These are phyloP conservation scores for Ephemerocybe angulata DNA, from an alignment of 768 basidiomycete genomes.

Conservation along the genomic window DNA sequence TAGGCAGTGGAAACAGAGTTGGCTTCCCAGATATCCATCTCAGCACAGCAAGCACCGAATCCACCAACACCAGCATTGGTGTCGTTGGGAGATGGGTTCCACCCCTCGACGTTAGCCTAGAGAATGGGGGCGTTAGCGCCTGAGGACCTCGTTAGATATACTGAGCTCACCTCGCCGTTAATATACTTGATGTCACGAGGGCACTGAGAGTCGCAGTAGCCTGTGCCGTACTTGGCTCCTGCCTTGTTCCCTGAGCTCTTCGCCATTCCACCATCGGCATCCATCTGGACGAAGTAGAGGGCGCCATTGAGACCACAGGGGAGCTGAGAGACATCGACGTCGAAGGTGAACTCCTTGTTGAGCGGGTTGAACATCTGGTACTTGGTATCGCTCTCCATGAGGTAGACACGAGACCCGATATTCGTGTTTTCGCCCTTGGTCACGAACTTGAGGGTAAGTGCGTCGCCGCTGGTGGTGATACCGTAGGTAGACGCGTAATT, in stretches of 20 bases:
- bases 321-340: slow-evolving; percentile 55
- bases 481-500: slow-evolving; percentile 50
- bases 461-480: slow-evolving; percentile 43
- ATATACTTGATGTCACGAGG: slow-evolving; percentile 58
- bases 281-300: slow-evolving; percentile 56
- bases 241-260: slow-evolving; percentile 49
- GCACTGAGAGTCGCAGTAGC: slow-evolving; percentile 45
- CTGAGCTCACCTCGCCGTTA: slow-evolving; percentile 39
- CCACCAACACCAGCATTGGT: slow-evolving; percentile 45
- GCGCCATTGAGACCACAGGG: slow-evolving; percentile 59
- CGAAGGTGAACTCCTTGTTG: slow-evolving; percentile 59
- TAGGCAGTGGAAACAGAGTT: slow-evolving; percentile 48
- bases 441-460: slow-evolving; percentile 48
- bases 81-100: slow-evolving; percentile 34
- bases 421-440: slow-evolving; percentile 35
- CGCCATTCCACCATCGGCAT: slow-evolving; percentile 47
- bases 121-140: background rate
- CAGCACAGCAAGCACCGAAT: slow-evolving; percentile 50
- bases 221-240: slow-evolving; percentile 41
- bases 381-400: slow-evolving; percentile 40
- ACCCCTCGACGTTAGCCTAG: slow-evolving; percentile 46
- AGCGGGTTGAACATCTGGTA: slow-evolving; percentile 45
- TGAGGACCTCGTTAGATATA: slow-evolving; percentile 8
- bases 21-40: slow-evolving; percentile 63
- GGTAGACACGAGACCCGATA: slow-evolving; percentile 46